These are phyloP conservation scores for Colletotrichum spinosum DNA, from an alignment of 2,329 filamentous ascomycete genomes.

Conservation along the genomic window DNA sequence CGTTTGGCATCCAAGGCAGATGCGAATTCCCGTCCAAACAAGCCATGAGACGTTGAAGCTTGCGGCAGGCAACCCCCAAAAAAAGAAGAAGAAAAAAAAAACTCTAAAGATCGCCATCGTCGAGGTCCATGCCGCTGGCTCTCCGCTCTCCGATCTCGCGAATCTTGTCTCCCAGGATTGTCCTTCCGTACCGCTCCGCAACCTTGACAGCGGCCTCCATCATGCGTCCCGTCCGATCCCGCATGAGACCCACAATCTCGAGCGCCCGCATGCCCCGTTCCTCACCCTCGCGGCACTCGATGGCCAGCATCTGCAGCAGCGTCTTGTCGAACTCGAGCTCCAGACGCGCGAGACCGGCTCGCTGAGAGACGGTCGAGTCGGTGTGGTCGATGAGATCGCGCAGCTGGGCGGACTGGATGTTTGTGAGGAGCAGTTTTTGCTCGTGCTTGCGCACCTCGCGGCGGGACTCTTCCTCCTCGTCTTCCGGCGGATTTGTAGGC, in stretches of 20 bases:
- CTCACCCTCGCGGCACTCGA: slow-evolving; percentile 92
- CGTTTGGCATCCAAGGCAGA: slow-evolving; percentile 3
- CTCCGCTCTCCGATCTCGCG: slow-evolving; percentile 82
- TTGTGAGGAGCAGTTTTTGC: slow-evolving; percentile 82
- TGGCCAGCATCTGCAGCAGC: slow-evolving; percentile 86
- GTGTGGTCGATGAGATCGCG: slow-evolving; percentile 79
- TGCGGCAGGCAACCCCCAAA: not conserved
- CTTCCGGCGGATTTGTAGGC: slow-evolving; percentile 30
- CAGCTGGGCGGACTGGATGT: slow-evolving; percentile 78
- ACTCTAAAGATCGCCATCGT: slow-evolving; percentile 43
- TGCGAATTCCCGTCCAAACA: slow-evolving; percentile 28
- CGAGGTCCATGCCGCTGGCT: slow-evolving; percentile 70
- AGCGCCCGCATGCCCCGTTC: slow-evolving; percentile 94
- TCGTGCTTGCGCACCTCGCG: slow-evolving; percentile 75
- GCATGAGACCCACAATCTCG: slow-evolving; percentile 89
- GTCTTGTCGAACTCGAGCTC: slow-evolving; percentile 92
- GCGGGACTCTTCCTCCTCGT: slow-evolving; percentile 46
- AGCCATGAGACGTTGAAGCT: slow-evolving; percentile 19
- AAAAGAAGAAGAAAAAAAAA: not conserved
- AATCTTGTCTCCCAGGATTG: slow-evolving; percentile 90
- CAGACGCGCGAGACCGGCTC: slow-evolving; percentile 73
- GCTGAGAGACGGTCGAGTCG: slow-evolving; percentile 72
- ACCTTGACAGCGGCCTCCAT: slow-evolving; percentile 91
- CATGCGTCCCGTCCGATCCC: slow-evolving; percentile 88
- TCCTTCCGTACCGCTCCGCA: slow-evolving; percentile 84